phyloP scores from a whole-genome alignment of 768 basidiomycete genomes.

The Flagelloscypha sp. region DNA sequence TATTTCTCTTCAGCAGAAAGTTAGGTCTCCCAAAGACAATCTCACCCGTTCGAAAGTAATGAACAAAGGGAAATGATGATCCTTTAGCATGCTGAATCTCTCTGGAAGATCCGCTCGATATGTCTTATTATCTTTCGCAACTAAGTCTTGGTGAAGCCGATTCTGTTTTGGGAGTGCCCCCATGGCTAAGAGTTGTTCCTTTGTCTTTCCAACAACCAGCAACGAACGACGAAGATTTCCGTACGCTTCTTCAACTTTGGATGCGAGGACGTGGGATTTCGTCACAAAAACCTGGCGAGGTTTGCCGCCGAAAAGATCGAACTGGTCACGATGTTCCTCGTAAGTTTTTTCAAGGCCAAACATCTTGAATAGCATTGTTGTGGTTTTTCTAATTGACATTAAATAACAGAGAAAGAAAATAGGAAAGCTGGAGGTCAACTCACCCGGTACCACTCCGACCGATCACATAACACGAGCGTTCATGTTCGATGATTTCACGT shows the following conservation, averaged over 20 bases:
- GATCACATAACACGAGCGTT: conserved; percentile 34
- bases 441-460: conserved; percentile 49
- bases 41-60: conserved; percentile 55
- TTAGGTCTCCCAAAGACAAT: too few relatives aligned
- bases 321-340: too few relatives aligned
- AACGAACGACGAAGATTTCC: conserved; percentile 35
- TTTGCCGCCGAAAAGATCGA: conserved; percentile 25
- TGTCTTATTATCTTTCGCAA: too few relatives aligned
- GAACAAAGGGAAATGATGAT: conserved; percentile 63
- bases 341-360: conserved; percentile 53
- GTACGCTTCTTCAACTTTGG: conserved; percentile 43
- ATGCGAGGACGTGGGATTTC: conserved; percentile 37
- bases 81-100: conserved; percentile 46
- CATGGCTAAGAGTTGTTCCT: conserved; percentile 35
- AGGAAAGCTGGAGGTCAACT: not conserved
- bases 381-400: conserved; percentile 48
- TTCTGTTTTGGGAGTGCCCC: conserved; percentile 16
- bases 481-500: conserved; percentile 31
- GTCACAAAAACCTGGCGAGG: conserved; percentile 47
- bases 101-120: conserved; percentile 40
- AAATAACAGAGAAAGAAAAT: not conserved
- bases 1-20: too few relatives aligned
- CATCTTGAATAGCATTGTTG: conserved; percentile 73
- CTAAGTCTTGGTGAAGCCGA: conserved; percentile 8
- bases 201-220: conserved; percentile 24